These are phyloP conservation scores for Pleurotus pulmonarius DNA, from an alignment of 768 basidiomycete species.

Conservation along the genomic window DNA sequence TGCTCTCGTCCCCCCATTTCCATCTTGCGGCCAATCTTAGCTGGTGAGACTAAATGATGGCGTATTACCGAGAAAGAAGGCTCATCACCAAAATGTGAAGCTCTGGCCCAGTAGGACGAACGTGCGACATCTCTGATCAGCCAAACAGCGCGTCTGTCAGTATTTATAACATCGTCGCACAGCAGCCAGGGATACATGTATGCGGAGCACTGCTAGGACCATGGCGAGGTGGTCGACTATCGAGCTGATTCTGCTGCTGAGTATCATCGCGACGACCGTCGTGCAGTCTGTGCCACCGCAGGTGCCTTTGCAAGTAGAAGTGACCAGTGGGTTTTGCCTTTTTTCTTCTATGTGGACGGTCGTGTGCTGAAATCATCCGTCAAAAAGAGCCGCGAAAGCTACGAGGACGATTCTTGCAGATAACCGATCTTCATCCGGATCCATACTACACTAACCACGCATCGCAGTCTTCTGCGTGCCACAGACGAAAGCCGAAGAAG, in stretches of 20 bases:
- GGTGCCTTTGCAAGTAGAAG: conserved; percentile 29
- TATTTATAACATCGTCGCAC: not conserved
- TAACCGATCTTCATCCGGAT: conserved; percentile 77
- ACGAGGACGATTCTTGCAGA: conserved; percentile 73
- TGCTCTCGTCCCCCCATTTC: too few species aligned
- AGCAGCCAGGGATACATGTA: not conserved
- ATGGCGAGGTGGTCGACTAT: conserved; percentile 6
- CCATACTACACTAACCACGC: conserved; percentile 45
- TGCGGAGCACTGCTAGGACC: not conserved
- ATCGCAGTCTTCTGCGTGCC: conserved; percentile 63
- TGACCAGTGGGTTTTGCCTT: conserved; percentile 22
- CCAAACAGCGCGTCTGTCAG: too few species aligned
- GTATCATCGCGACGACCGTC: conserved; percentile 14
- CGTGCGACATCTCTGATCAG: conserved; percentile 4
- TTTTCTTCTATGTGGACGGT: not conserved
- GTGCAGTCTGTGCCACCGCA: conserved; percentile 37
- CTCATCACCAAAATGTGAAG: conserved; percentile 1
- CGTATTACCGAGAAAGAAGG: not conserved
- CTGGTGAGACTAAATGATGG: not conserved
- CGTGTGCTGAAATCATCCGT: conserved; percentile 7
- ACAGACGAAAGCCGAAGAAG: conserved; percentile 57
- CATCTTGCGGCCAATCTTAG: too few species aligned
- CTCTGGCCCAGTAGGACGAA: conserved; percentile 4
- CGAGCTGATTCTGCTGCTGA: conserved; percentile 14
- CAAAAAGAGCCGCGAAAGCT: conserved; percentile 44